Conservation (phyloP, 805 yeast species). For the Brettanomyces anomalus region DNA sequence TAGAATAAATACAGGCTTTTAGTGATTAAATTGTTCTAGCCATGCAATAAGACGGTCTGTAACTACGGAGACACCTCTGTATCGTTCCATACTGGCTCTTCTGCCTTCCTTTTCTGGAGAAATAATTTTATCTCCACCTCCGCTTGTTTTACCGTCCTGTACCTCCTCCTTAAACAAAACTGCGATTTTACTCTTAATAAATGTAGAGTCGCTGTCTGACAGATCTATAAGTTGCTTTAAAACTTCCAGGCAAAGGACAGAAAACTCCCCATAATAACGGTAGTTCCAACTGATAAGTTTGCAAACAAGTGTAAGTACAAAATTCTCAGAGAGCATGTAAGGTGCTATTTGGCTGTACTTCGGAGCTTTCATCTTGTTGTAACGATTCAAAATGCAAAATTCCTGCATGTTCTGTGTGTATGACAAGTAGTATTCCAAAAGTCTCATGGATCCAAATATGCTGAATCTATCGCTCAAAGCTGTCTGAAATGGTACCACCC, state of each 20-base stretch:
- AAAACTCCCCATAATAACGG: slow-evolving; percentile 55
- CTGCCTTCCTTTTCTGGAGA: slow-evolving; percentile 6
- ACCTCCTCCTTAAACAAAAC: slow-evolving; percentile 24
- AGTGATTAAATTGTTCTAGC: slow-evolving; percentile 21
- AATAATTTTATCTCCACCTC: not conserved
- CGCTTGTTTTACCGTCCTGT: not conserved
- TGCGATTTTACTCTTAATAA: slow-evolving; percentile 30
- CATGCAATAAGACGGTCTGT: slow-evolving; percentile 22
- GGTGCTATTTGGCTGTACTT: slow-evolving; percentile 11
- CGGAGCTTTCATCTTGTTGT: not conserved
- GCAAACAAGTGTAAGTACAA: slow-evolving; percentile 33
- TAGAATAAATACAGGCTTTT: no score
- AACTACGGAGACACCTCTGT: slow-evolving; percentile 10
- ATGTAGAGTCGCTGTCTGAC: slow-evolving; percentile 27
- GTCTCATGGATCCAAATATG: slow-evolving; percentile 42
- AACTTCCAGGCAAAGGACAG: slow-evolving; percentile 33
- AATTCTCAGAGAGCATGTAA: slow-evolving; percentile 24
- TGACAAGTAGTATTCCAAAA: slow-evolving; percentile 36
- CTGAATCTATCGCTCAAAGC: slow-evolving; percentile 53
- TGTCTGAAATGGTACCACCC: slow-evolving; percentile 45
- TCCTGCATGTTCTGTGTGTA: slow-evolving; percentile 13
- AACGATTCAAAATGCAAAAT: slow-evolving; percentile 8
- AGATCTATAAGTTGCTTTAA: slow-evolving; percentile 29
- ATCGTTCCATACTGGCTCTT: slow-evolving; percentile 5
- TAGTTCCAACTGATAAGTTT: slow-evolving; percentile 52